phyloP scores from a whole-genome alignment of 1,139 yeast species.

The Saccharomycopsis hybrid region DNA sequence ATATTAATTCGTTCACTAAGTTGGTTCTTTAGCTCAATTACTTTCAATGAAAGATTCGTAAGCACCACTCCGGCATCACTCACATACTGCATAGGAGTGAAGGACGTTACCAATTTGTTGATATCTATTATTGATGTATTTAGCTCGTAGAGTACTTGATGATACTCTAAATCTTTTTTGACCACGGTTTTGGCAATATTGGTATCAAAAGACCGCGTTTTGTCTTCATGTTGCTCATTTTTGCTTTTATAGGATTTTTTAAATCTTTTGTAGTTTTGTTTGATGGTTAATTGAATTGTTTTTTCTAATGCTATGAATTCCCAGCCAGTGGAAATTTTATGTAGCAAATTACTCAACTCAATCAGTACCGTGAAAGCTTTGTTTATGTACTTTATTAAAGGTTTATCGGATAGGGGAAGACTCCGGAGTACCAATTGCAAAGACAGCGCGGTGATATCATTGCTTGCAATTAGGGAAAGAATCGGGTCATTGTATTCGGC shows the following conservation, averaged over 20 bases:
- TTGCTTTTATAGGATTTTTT: neutral
- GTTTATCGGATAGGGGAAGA: conserved; percentile 20
- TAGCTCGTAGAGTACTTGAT: conserved; percentile 37
- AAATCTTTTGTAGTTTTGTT: neutral
- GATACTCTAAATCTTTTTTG: conserved; percentile 42
- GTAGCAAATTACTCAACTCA: conserved; percentile 5
- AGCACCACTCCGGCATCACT: conserved; percentile 54
- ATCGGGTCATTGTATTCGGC: conserved; percentile 18
- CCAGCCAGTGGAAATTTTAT: conserved; percentile 13
- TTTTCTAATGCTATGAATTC: conserved; percentile 19
- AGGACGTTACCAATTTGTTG: conserved; percentile 36
- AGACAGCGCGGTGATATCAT: conserved; percentile 10
- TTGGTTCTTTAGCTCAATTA: conserved; percentile 42
- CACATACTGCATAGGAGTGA: conserved; percentile 43
- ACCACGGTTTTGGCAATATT: conserved; percentile 45
- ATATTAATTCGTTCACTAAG: conserved; percentile 46
- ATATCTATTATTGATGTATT: conserved; percentile 41
- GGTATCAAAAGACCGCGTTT: conserved; percentile 32
- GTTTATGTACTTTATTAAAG: conserved; percentile 19
- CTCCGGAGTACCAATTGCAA: conserved; percentile 14
- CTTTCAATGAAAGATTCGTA: conserved; percentile 43
- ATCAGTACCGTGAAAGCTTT: conserved; percentile 12
- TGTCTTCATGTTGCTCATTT: neutral
- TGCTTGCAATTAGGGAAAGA: conserved; percentile 12
- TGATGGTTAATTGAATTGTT: conserved; percentile 11